Base-by-base conservation (phyloP, 2,329 filamentous ascomycete genomes). In the Diplodia intermedia region DNA sequence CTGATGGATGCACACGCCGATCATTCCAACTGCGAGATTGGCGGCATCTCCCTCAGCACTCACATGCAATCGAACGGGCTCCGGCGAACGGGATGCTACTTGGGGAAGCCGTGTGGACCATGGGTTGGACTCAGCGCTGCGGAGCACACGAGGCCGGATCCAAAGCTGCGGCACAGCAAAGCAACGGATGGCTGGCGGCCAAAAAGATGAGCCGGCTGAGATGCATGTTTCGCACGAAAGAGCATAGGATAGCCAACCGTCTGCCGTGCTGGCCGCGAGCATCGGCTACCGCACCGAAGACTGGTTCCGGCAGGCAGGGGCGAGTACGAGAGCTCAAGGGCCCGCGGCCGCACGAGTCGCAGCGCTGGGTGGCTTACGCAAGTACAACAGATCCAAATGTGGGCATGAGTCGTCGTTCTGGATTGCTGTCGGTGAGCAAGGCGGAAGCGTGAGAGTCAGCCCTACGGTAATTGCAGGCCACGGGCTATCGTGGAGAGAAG, bases 171-270 rank as follows among this genome's bases (percentile, higher is more conserved):
- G 43, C 57, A 62, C 57, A 50, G 57, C 56, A 23, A 23, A 33
- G 31, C 31, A 33, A 8, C 31, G 31, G 31, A 33, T 8, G 31
- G 31, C 8, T 33, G 31, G 31, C 31, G 31, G 8, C 31, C 31
- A 8, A 8, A 31, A 33, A 7, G 8, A 7, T 33, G 56, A 40
- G 11, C 56, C 38, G 56, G 40, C 26, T 33, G 40, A 36, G 23
- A 29, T 52, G 60, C 60, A 63, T 50, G 60, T 63, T 63, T 63
- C 60, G 60, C 43, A 63, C 60, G 60, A 63, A 63, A 26, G 43
- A 63, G 60, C 60, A 38, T 50, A 62, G 57, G 43, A 31, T n/a
- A 62, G 57, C 57, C 40, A 62, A 31, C 57, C 50, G 26, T 36
- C 57, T 33, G 31, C 31, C 6, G 31, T 33, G 31, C 31, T 33